phyloP scores from a whole-genome alignment of 2,329 filamentous ascomycete genomes.

The Akanthomyces lecanii region DNA sequence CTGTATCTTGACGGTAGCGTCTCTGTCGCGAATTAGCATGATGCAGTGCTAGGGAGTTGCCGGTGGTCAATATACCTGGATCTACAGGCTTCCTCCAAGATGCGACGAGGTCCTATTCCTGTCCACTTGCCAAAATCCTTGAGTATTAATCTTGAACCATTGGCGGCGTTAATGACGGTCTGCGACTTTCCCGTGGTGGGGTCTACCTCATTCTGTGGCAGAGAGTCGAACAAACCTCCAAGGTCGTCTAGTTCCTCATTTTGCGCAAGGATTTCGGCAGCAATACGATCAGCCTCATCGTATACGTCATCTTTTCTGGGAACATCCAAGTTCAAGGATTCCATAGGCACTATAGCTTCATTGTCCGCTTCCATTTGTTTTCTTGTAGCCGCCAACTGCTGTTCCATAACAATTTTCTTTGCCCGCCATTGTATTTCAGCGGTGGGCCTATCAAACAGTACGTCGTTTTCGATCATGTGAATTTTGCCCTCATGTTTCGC shows the following conservation, averaged over 20 bases:
- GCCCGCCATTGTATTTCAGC: constrained; percentile 64
- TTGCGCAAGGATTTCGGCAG: constrained; percentile 54
- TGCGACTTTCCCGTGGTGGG: constrained; percentile 53
- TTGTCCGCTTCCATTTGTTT: constrained; percentile 29
- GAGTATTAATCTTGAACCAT: constrained; percentile 57
- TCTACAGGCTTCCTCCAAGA: constrained; percentile 84
- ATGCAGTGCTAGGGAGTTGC: neutral
- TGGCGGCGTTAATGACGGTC: constrained; percentile 49
- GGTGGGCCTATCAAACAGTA: constrained; percentile 65
- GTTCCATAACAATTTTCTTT: constrained; percentile 56
- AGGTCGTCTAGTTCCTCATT: constrained; percentile 52
- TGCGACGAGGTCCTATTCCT: constrained; percentile 69
- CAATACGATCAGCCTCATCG: constrained; percentile 55
- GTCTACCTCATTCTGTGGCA: constrained; percentile 59
- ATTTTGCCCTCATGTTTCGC: constrained; percentile 70
- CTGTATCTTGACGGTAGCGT: constrained; percentile 61
- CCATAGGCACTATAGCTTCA: constrained; percentile 16
- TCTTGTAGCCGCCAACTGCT: constrained; percentile 52
- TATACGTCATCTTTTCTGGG: constrained; percentile 44
- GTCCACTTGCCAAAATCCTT: constrained; percentile 81
- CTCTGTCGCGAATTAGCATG: constrained; percentile 43
- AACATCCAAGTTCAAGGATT: constrained; percentile 23
- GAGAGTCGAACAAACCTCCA: constrained; percentile 50
- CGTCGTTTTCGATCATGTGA: constrained; percentile 69
- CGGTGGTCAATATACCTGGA: constrained; percentile 53